Percentiles rank a stretch among this genome's conserved stretches.
phyloP scores from a whole-genome alignment of 179 eudicot genomes.

The Gypsophila paniculata region DNA sequence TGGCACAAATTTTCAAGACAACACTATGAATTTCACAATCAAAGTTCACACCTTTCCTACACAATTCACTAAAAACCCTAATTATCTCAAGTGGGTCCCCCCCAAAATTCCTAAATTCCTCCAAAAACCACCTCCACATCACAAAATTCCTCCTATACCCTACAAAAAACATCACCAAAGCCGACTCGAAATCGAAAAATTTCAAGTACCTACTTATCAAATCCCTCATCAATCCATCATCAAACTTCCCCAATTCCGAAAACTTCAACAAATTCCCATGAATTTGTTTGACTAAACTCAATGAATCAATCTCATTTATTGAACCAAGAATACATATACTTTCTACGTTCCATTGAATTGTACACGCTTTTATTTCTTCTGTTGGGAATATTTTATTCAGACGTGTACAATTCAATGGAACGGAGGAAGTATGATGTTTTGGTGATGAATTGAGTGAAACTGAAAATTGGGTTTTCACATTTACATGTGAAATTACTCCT shows the following conservation, averaged over 20 bases:
- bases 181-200: constrained; percentile 44
- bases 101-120: constrained; percentile 44
- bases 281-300: constrained; percentile 34
- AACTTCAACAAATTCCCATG: constrained; percentile 57
- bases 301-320: constrained; percentile 25
- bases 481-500: constrained; percentile 24
- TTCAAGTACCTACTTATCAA: constrained; percentile 45
- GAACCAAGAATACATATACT: not conserved
- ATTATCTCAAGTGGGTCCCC: constrained; percentile 57
- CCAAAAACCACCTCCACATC: constrained; percentile 44
- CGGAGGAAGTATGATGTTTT: too few relatives aligned
- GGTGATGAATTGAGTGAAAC: constrained; percentile 14
- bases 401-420: constrained; percentile 10
- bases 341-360: too few relatives aligned
- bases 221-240: constrained; percentile 28
- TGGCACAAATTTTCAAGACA: constrained; percentile 49
- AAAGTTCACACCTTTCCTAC: constrained; percentile 49
- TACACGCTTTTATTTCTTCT: too few relatives aligned
- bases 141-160: constrained; percentile 34
- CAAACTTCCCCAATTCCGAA: constrained; percentile 22
- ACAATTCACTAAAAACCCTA: constrained; percentile 43
- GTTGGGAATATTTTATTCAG: too few relatives aligned
- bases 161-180: constrained; percentile 42
- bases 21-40: constrained; percentile 31
- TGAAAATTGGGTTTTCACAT: constrained; percentile 17